Conservation (phyloP, 805 yeast genomes). For the Grigorovia yakushimaensis region DNA sequence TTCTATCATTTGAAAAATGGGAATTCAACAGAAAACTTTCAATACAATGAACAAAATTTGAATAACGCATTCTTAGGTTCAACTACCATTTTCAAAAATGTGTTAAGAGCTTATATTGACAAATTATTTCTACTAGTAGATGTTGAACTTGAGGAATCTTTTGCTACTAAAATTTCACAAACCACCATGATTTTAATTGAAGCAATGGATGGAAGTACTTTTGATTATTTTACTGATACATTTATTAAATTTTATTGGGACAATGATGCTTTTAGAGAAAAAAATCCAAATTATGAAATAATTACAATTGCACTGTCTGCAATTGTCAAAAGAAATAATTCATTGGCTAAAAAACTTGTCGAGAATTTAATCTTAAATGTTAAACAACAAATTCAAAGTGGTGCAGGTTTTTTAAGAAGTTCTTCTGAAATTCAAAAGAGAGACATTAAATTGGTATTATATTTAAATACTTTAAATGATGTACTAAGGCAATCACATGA, state of each 20-base stretch:
- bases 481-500: slow-evolving; percentile 58
- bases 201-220: slow-evolving; percentile 50
- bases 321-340: slow-evolving; percentile 49
- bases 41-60: slow-evolving; percentile 37
- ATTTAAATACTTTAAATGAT: slow-evolving; percentile 59
- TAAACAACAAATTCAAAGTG: slow-evolving; percentile 56
- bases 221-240: slow-evolving; percentile 34
- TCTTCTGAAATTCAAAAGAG: slow-evolving; percentile 60
- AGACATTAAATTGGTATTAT: slow-evolving; percentile 68
- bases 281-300: slow-evolving; percentile 52
- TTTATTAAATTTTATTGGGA: slow-evolving; percentile 34
- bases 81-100: slow-evolving; percentile 54
- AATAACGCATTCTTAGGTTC: slow-evolving; percentile 59
- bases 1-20: slow-evolving; percentile 37
- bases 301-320: slow-evolving; percentile 66
- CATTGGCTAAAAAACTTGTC: slow-evolving; percentile 21
- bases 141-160: slow-evolving; percentile 32
- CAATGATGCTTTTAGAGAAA: slow-evolving; percentile 46
- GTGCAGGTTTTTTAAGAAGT: slow-evolving; percentile 71
- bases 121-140: slow-evolving; percentile 58
- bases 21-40: slow-evolving; percentile 40
- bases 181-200: slow-evolving; percentile 43
- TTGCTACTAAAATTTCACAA: slow-evolving; percentile 35
- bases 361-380: slow-evolving; percentile 34
- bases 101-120: slow-evolving; percentile 49